These are phyloP conservation scores for Ammopiptanthus mongolicus DNA, from an alignment of 306 rosid genomes.

Conservation along the genomic window DNA sequence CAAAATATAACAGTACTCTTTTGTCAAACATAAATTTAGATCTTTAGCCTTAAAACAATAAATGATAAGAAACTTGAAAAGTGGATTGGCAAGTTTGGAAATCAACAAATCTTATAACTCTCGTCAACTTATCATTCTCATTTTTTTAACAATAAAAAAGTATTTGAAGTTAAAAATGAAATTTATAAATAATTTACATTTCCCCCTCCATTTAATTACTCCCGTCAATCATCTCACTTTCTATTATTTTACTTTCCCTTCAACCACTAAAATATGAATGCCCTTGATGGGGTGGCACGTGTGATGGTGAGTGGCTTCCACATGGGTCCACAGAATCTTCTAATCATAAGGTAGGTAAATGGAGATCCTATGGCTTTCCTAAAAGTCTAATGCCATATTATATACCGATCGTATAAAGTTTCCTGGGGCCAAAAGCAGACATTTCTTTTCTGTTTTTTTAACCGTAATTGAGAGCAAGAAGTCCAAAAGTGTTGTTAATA, in stretches of 20 bases:
- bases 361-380: slow-evolving; percentile 7
- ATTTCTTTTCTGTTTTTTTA: not conserved
- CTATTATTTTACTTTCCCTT: not conserved
- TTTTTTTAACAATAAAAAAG: not conserved
- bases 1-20: too few species aligned
- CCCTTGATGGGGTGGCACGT: slow-evolving; percentile 17
- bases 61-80: too few species aligned
- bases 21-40: too few species aligned
- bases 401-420: slow-evolving; percentile 11
- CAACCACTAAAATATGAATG: slow-evolving; percentile 5
- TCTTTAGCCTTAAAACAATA: too few species aligned
- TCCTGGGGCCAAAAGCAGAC: slow-evolving; percentile 10
- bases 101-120: too few species aligned
- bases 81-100: too few species aligned
- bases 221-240: not conserved
- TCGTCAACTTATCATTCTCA: too few species aligned
- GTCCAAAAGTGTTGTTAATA: slow-evolving; percentile 13
- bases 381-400: slow-evolving; percentile 14
- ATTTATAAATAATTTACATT: not conserved
- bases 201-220: not conserved
- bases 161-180: not conserved
- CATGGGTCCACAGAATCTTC: slow-evolving; percentile 40
- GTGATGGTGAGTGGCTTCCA: slow-evolving; percentile 28
- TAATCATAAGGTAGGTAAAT: slow-evolving; percentile 25
- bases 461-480: slow-evolving; percentile 14